These are phyloP conservation scores for Phytopythium cucurbitacearum DNA, from an alignment of 352 stramenopile genomes.

Conservation along the genomic window DNA sequence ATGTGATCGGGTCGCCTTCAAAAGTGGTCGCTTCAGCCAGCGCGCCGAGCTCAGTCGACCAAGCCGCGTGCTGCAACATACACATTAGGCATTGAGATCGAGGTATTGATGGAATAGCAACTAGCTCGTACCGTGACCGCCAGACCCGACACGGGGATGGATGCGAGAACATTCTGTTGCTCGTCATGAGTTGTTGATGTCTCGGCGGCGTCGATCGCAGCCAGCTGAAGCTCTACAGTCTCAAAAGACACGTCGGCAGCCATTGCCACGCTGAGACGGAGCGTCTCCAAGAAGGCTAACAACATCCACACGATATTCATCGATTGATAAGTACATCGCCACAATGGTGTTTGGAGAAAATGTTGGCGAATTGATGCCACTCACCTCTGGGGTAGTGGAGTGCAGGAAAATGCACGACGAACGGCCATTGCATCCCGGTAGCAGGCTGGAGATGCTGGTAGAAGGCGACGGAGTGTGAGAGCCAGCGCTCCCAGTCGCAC, in stretches of 20 bases:
- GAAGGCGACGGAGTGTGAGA: conserved; percentile 23
- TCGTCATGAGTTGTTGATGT: background rate
- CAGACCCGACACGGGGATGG: conserved; percentile 31
- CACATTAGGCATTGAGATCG: too few relatives aligned
- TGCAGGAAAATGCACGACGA: conserved; percentile 28
- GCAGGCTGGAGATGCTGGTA: conserved; percentile 22
- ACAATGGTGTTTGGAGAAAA: background rate
- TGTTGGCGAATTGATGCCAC: background rate
- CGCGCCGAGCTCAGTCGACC: too few relatives aligned
- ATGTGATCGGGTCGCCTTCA: too few relatives aligned
- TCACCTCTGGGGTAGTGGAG: conserved; percentile 43
- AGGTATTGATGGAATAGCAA: too few relatives aligned
- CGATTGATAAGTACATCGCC: too few relatives aligned
- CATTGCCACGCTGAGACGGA: conserved; percentile 24
- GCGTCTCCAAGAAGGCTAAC: conserved; percentile 31
- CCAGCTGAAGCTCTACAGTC: conserved; percentile 14
- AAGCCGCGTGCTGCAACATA: too few relatives aligned
- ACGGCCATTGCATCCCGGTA: conserved; percentile 7
- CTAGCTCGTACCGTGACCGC: conserved; percentile 38
- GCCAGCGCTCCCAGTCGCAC: conserved; percentile 21
- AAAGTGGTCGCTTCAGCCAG: too few relatives aligned
- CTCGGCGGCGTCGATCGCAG: conserved; percentile 7
- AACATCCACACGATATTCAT: background rate
- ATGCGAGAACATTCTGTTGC: conserved; percentile 14
- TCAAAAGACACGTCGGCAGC: conserved; percentile 12